Percentiles rank a stretch among this genome's conserved stretches.
These are phyloP conservation scores for Rosa persica DNA, from an alignment of 306 rosid genomes.

Conservation along the genomic window DNA sequence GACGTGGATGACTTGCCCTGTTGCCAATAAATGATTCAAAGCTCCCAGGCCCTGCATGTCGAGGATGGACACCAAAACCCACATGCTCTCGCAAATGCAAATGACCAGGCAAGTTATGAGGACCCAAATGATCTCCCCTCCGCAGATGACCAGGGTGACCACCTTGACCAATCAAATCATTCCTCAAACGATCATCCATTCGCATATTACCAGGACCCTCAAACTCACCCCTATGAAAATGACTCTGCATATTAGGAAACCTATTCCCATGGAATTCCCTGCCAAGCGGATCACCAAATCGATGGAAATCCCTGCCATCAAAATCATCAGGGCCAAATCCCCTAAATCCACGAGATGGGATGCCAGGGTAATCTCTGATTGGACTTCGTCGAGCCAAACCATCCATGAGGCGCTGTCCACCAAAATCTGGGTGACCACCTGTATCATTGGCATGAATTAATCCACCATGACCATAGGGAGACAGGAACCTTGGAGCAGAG, in stretches of 20 bases:
- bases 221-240: slow-evolving; percentile 70
- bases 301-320: slow-evolving; percentile 67
- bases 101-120: slow-evolving; percentile 60
- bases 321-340: slow-evolving; percentile 60
- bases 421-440: slow-evolving; percentile 51
- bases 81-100: slow-evolving; percentile 56
- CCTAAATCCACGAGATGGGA: slow-evolving; percentile 52
- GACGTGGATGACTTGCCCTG: slow-evolving; percentile 63
- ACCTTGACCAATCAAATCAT: slow-evolving; percentile 62
- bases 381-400: slow-evolving; percentile 69
- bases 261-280: slow-evolving; percentile 59
- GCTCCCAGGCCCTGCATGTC: slow-evolving; percentile 64
- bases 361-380: slow-evolving; percentile 56
- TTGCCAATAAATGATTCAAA: slow-evolving; percentile 63
- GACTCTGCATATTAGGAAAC: slow-evolving; percentile 57
- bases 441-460: slow-evolving; percentile 37
- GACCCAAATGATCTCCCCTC: slow-evolving; percentile 69
- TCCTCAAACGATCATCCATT: slow-evolving; percentile 65
- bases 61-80: slow-evolving; percentile 67
- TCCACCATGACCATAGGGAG: slow-evolving; percentile 33
- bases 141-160: slow-evolving; percentile 48
- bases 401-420: slow-evolving; percentile 58
- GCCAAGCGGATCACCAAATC: slow-evolving; percentile 59
- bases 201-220: slow-evolving; percentile 69
- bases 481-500: slow-evolving; percentile 35